phyloP scores from a whole-genome alignment of 192 early-diverging fungal genomes.

The Backusella luteola region DNA sequence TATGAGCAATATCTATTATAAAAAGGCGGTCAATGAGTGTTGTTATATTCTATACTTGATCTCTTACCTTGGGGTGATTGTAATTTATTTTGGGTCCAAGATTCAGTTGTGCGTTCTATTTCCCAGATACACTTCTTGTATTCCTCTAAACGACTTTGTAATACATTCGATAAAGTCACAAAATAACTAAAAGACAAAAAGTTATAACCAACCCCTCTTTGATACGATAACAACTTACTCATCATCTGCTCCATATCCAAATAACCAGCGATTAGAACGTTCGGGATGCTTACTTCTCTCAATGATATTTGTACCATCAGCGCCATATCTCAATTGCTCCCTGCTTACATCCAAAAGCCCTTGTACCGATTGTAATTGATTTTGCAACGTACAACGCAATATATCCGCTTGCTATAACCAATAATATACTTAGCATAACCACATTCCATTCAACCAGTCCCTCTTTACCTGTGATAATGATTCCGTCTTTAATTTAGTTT shows the following conservation, averaged over 20 bases:
- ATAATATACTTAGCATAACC: neutral
- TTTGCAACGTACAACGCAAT: conserved; percentile 12
- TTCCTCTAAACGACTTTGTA: conserved; percentile 27
- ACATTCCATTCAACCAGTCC: neutral
- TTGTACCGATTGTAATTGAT: conserved; percentile 16
- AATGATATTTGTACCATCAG: conserved; percentile 20
- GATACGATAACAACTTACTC: conserved; percentile 17
- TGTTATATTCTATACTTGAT: neutral
- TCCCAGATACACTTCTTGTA: conserved; percentile 33
- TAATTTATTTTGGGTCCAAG: conserved; percentile 17
- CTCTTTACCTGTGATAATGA: conserved; percentile 22
- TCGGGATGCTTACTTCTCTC: conserved; percentile 26
- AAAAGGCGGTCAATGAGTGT: neutral
- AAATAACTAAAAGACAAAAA: conserved; percentile 21
- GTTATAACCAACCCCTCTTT: neutral
- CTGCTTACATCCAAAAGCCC: conserved; percentile 20
- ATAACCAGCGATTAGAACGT: conserved; percentile 24
- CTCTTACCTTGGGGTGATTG: conserved; percentile 26
- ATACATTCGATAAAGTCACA: conserved; percentile 13
- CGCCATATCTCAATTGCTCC: conserved; percentile 23
- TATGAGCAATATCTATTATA: conserved; percentile 26
- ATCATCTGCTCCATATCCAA: conserved; percentile 25
- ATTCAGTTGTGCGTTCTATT: conserved; percentile 28
- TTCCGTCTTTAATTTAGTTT: conserved; percentile 3
- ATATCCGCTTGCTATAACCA: conserved; percentile 26